Percentiles rank a stretch among this genome's conserved stretches.
Evolutionary conservation across 345 rosid genomes (phyloP).

Genomic region (Bruguiera gymnorhiza): DNA sequence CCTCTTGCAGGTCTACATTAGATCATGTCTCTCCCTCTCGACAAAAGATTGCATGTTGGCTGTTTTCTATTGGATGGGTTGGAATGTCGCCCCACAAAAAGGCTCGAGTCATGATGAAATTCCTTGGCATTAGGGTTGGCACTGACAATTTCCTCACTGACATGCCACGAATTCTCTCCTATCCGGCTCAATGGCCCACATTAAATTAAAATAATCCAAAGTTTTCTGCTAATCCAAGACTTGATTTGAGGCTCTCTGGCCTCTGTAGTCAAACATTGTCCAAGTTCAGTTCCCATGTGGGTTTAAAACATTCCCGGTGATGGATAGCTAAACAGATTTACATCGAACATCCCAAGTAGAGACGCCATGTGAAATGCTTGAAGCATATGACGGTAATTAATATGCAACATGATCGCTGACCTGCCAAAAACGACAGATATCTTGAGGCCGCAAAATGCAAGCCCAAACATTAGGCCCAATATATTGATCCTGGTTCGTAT

Average conservation of each 20-base stretch:
- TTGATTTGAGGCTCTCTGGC: conserved; percentile 28
- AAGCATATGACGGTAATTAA: no score
- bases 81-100: conserved; percentile 19
- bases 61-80: conserved; percentile 32
- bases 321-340: no score
- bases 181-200: not conserved
- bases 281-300: no score
- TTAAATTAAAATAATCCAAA: conserved; percentile 4
- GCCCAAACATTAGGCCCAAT: no score
- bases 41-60: conserved; percentile 45
- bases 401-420: no score
- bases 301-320: no score
- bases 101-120: conserved; percentile 13
- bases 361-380: no score
- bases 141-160: conserved; percentile 29
- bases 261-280: conserved; percentile 1
- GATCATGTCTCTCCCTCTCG: conserved; percentile 35
- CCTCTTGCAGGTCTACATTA: conserved; percentile 23
- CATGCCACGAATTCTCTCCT: conserved; percentile 20
- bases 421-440: no score
- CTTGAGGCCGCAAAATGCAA: no score
- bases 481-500: no score
- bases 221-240: conserved; percentile 23
- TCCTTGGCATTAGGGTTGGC: conserved; percentile 6
- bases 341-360: no score